Percentiles rank a stretch among this genome's conserved stretches.
Conservation (phyloP, 129 eudicot genomes). For the Escallonia herrerae region DNA sequence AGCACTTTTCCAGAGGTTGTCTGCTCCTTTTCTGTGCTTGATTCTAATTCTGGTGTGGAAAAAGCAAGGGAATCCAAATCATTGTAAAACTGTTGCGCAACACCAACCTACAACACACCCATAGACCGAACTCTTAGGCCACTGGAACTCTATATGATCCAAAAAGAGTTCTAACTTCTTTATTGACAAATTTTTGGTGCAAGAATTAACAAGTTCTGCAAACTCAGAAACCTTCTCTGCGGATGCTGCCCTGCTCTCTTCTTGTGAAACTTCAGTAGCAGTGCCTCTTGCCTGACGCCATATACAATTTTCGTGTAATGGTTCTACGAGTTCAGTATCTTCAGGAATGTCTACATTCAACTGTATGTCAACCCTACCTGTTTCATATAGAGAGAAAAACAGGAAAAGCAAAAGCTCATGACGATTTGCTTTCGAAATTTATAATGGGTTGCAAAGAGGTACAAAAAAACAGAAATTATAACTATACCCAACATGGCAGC, state of each 20-base stretch:
- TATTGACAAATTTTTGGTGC: not conserved
- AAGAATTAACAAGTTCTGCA: not conserved
- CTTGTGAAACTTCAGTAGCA: conserved; percentile 51
- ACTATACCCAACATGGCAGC: too few relatives aligned
- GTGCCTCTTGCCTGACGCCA: conserved; percentile 93
- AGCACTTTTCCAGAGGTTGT: conserved; percentile 18
- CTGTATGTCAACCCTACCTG: conserved; percentile 67
- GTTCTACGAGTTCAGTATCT: conserved; percentile 70
- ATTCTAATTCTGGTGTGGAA: conserved; percentile 32
- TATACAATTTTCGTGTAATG: conserved; percentile 56
- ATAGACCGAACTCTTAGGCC: not conserved
- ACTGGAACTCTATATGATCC: conserved; percentile 6
- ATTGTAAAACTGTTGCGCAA: conserved; percentile 89
- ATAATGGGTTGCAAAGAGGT: too few relatives aligned
- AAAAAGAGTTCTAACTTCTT: not conserved
- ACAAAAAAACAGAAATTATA: too few relatives aligned
- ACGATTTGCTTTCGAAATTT: too few relatives aligned
- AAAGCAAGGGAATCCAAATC: conserved; percentile 72
- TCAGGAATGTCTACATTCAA: conserved; percentile 62
- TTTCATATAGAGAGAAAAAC: conserved; percentile 9
- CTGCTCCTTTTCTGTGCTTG: conserved; percentile 26
- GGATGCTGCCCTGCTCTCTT: conserved; percentile 45
- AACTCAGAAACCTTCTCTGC: conserved; percentile 46
- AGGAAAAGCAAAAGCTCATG: not conserved
- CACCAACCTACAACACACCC: conserved; percentile 57